Conservation (phyloP, 768 basidiomycete genomes). For the Russula olivacea region DNA sequence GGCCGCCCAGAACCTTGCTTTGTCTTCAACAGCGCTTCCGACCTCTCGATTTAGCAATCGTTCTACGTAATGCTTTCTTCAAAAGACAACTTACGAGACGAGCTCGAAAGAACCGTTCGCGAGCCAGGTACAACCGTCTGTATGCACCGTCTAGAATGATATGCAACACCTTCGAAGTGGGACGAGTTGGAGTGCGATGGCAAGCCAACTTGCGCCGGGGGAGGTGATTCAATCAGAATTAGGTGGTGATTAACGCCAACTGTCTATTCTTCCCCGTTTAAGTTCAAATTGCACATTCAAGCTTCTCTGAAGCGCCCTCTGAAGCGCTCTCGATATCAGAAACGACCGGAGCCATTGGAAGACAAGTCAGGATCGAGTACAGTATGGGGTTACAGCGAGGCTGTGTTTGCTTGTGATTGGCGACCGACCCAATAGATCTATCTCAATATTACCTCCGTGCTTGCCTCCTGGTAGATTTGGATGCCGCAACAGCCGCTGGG, state of each 20-base stretch:
- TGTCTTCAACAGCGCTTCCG: not conserved
- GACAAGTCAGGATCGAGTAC: not conserved
- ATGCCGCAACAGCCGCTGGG: not conserved
- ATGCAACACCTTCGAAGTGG: not conserved
- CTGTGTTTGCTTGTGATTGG: not conserved
- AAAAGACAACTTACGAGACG: not conserved
- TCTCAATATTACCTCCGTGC: not conserved
- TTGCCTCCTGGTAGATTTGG: not conserved
- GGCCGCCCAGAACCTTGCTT: not conserved
- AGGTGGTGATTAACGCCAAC: constrained; percentile 4
- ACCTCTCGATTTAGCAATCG: not conserved
- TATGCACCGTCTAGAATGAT: not conserved
- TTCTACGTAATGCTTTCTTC: not conserved
- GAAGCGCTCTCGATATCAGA: not conserved
- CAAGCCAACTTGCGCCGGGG: constrained; percentile 6
- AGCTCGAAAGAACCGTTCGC: not conserved
- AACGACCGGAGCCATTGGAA: not conserved
- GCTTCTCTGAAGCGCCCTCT: not conserved
- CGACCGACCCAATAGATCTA: not conserved
- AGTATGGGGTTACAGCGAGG: not conserved
- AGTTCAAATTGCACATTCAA: not conserved
- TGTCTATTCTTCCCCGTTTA: not conserved
- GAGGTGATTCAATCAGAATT: constrained; percentile 14
- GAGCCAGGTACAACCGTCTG: not conserved
- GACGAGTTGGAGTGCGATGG: not conserved